phyloP scores from a whole-genome alignment of 805 yeast genomes.

The Ogataea saltuana region DNA sequence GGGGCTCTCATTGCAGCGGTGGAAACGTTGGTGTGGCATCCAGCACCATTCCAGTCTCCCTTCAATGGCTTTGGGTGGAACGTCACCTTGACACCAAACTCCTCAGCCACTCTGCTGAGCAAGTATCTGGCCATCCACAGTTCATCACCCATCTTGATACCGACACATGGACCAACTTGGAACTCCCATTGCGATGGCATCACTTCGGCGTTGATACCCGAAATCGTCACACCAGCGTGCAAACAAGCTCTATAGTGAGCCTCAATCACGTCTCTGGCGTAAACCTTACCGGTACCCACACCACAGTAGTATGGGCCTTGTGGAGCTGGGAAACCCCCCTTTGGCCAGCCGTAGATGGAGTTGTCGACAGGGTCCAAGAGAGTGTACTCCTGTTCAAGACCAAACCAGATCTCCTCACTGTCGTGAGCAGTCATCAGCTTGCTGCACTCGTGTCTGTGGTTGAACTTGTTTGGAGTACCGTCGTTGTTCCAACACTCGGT shows the following conservation, averaged over 20 bases:
- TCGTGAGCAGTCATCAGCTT: slow-evolving; percentile 92
- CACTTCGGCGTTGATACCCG: slow-evolving; percentile 99
- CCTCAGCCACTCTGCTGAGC: slow-evolving; percentile 94
- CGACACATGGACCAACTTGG: slow-evolving; percentile 98
- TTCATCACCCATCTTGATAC: slow-evolving; percentile 96
- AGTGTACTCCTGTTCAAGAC: slow-evolving; percentile 98
- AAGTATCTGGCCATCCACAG: slow-evolving; percentile 95
- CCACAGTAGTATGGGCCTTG: slow-evolving; percentile 99
- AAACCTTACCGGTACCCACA: slow-evolving; percentile 98
- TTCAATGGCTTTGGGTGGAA: slow-evolving; percentile 98
- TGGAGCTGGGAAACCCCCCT: slow-evolving; percentile 99
- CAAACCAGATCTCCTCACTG: slow-evolving; percentile 89
- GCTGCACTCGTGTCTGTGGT: slow-evolving; percentile 97
- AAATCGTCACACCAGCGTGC: slow-evolving; percentile 84
- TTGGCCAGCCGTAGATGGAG: slow-evolving; percentile 97
- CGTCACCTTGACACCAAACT: slow-evolving; percentile 96
- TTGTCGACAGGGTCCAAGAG: slow-evolving; percentile 82
- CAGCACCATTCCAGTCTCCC: slow-evolving; percentile 99
- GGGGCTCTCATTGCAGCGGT: slow-evolving; percentile 87
- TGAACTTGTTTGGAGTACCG: slow-evolving; percentile 98
- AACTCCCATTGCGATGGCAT: slow-evolving; percentile 99
- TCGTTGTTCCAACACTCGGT: slow-evolving; percentile 98
- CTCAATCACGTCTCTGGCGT: slow-evolving; percentile 96
- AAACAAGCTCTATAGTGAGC: slow-evolving; percentile 99
- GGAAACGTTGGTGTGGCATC: slow-evolving; percentile 98